Percentiles rank a stretch among this genome's conserved stretches.
Evolutionary conservation across 345 rosid species (phyloP).

Genomic region (Pelargonium nanum): DNA sequence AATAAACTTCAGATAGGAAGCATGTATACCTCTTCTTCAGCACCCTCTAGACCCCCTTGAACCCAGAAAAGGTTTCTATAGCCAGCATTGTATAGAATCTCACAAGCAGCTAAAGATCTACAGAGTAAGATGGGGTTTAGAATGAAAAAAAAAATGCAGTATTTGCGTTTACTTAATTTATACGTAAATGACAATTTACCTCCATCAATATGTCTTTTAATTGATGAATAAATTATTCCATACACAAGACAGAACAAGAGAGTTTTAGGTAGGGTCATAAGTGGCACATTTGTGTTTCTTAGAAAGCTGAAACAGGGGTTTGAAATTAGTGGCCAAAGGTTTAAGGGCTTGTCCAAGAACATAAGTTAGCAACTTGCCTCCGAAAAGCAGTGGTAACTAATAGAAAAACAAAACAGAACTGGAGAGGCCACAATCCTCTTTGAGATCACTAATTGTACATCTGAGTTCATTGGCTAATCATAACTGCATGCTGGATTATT

Average conservation of each 20-base stretch:
- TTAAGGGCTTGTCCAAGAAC: background rate
- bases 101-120: conserved; percentile 94
- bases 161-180: background rate
- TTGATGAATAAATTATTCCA: too few species aligned
- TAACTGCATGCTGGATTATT: background rate
- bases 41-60: conserved; percentile 82
- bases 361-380: background rate
- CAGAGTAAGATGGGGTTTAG: conserved; percentile 12
- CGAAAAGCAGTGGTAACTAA: too few species aligned
- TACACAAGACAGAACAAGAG: too few species aligned
- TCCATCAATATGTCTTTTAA: background rate
- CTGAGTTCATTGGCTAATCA: background rate
- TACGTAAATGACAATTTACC: background rate
- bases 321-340: background rate
- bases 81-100: conserved; percentile 57
- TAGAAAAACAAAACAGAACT: too few species aligned
- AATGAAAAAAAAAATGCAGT: background rate
- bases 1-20: conserved; percentile 13
- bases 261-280: background rate
- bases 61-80: conserved; percentile 82
- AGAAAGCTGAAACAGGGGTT: background rate
- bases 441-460: background rate
- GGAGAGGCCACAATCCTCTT: background rate
- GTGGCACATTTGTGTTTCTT: background rate
- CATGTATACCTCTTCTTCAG: conserved; percentile 66